Percentiles rank a stretch among this genome's conserved stretches.
These are phyloP conservation scores for Acacia concinna DNA, from an alignment of 331 rosid genomes.

Conservation along the genomic window DNA sequence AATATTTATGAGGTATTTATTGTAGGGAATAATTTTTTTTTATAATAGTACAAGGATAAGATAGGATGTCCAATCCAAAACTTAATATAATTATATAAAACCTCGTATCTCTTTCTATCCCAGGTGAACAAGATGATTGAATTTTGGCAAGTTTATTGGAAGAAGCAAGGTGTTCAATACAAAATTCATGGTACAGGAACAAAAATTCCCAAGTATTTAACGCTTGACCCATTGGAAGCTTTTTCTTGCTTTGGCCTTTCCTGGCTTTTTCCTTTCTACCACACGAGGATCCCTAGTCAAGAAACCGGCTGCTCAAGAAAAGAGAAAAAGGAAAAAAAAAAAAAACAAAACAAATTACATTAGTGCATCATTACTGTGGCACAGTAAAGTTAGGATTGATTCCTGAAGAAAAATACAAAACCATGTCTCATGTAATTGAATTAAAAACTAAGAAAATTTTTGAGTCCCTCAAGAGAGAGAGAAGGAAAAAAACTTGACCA, in stretches of 20 bases:
- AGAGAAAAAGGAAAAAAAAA: no score
- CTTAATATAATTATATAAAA: slow-evolving; percentile 23
- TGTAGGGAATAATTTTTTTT: no score
- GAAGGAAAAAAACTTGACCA: neutral
- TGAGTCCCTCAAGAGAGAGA: neutral
- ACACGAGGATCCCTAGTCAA: slow-evolving; percentile 87
- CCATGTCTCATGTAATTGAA: neutral
- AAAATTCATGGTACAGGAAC: slow-evolving; percentile 22
- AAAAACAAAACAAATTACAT: neutral
- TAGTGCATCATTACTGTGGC: slow-evolving; percentile 23
- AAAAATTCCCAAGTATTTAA: slow-evolving; percentile 36
- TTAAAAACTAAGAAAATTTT: neutral
- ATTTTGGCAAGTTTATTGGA: slow-evolving; percentile 41
- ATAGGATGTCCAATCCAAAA: slow-evolving; percentile 15
- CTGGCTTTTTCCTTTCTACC: slow-evolving; percentile 97
- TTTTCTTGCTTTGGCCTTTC: slow-evolving; percentile 96
- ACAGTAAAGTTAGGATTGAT: neutral
- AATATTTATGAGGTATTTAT: no score
- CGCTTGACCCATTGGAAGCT: slow-evolving; percentile 99
- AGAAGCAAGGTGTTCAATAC: slow-evolving; percentile 32
- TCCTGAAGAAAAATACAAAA: neutral
- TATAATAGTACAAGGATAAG: neutral
- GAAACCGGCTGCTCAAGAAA: slow-evolving; percentile 86
- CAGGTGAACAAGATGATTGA: slow-evolving; percentile 24
- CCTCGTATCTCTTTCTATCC: slow-evolving; percentile 14